phyloP scores from a whole-genome alignment of 1,284 basidiomycete genomes.

The Schizophyllum amplum region DNA sequence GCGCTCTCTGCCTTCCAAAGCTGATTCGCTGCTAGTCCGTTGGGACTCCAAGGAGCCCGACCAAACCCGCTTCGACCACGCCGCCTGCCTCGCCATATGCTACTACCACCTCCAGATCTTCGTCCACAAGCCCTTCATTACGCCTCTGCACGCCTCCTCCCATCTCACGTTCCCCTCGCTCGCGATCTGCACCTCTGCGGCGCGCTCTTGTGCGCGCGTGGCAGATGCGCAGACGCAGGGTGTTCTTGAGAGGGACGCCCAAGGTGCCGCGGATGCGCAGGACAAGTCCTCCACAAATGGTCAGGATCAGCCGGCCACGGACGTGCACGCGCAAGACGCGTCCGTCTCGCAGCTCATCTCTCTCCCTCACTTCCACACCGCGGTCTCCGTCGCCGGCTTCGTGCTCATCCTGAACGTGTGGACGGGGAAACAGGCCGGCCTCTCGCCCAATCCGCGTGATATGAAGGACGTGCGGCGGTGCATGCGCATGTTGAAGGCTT shows the following conservation, averaged over 20 bases:
- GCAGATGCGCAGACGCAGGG: conserved; percentile 20
- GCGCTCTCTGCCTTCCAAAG: no score
- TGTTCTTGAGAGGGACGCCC: no score
- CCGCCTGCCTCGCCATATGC: conserved; percentile 33
- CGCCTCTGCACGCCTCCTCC: conserved; percentile 17
- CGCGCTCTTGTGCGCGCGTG: conserved; percentile 39
- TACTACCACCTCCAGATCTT: conserved; percentile 42
- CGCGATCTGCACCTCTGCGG: conserved; percentile 46
- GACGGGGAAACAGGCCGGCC: neutral
- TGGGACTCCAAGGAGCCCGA: conserved; percentile 40
- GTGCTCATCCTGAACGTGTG: neutral
- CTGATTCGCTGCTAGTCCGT: conserved; percentile 19
- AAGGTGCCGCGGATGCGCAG: no score
- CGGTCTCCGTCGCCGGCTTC: conserved; percentile 14
- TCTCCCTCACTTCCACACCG: conserved; percentile 15
- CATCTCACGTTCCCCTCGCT: conserved; percentile 31
- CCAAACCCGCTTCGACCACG: conserved; percentile 34
- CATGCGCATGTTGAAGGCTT: neutral
- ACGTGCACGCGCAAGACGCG: no score
- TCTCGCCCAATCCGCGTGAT: neutral
- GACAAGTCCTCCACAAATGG: no score
- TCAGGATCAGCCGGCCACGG: no score
- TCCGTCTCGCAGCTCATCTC: no score
- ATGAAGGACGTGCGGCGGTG: neutral
- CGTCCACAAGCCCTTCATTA: conserved; percentile 46